These are phyloP conservation scores for Pelargonium fulgidum DNA, from an alignment of 441 rosid genomes.

Conservation along the genomic window DNA sequence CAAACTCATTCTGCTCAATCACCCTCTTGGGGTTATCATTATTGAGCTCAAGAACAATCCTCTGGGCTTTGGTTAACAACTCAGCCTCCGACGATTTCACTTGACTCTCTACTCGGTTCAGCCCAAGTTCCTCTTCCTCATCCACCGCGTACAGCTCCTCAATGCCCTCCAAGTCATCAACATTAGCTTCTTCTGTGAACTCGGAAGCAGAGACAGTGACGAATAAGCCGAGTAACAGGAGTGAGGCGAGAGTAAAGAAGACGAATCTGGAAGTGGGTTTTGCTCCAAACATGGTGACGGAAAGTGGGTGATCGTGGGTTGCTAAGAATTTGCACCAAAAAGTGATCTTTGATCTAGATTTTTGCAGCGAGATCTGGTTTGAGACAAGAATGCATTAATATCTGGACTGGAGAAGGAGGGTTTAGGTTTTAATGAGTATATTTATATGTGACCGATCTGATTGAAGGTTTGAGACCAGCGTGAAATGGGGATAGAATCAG, in stretches of 20 bases:
- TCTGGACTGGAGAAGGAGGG: background rate
- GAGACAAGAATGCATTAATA: background rate
- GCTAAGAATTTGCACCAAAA: slow-evolving; percentile 7
- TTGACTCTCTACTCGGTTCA: slow-evolving; percentile 17
- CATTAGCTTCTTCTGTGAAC: slow-evolving; percentile 26
- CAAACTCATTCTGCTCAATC: slow-evolving; percentile 48
- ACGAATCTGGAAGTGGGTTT: slow-evolving; percentile 44
- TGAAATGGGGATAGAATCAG: background rate
- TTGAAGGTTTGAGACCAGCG: background rate
- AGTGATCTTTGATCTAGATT: background rate
- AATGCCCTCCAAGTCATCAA: slow-evolving; percentile 39
- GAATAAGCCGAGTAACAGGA: slow-evolving; percentile 33
- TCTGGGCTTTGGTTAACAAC: slow-evolving; percentile 68
- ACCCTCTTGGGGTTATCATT: slow-evolving; percentile 45
- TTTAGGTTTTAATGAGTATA: background rate
- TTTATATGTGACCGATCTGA: background rate
- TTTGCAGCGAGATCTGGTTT: background rate
- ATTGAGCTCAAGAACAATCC: slow-evolving; percentile 71
- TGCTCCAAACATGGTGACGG: slow-evolving; percentile 24
- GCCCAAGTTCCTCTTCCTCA: slow-evolving; percentile 37
- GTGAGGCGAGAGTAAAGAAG: slow-evolving; percentile 30
- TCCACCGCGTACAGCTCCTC: slow-evolving; percentile 61
- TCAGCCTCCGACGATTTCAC: slow-evolving; percentile 53
- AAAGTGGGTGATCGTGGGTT: slow-evolving; percentile 14
- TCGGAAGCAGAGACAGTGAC: slow-evolving; percentile 32